These are phyloP conservation scores for Vitis amurensis DNA, from an alignment of 164 flowering plant species.

Conservation along the genomic window DNA sequence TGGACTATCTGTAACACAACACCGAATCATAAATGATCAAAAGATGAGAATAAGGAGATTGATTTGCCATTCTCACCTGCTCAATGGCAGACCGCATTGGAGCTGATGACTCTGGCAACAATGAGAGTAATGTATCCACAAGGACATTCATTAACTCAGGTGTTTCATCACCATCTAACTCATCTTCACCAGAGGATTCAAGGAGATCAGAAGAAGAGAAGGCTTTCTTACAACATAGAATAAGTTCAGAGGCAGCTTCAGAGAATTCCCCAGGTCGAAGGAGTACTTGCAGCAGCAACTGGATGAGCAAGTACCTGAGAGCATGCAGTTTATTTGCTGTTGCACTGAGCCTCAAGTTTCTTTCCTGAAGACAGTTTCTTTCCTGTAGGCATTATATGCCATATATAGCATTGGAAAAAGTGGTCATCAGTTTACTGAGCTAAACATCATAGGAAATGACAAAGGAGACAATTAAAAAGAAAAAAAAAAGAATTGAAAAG, in stretches of 20 bases:
- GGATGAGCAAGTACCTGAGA: slow-evolving; percentile 83
- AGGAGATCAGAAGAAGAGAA: slow-evolving; percentile 50
- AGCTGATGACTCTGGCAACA: slow-evolving; percentile 86
- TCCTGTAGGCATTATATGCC: slow-evolving; percentile 44
- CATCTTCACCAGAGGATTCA: slow-evolving; percentile 64
- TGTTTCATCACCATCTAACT: slow-evolving; percentile 39
- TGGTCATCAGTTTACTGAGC: not conserved
- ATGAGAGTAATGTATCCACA: slow-evolving; percentile 83
- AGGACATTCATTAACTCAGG: slow-evolving; percentile 88
- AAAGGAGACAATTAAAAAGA: not conserved
- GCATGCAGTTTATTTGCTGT: slow-evolving; percentile 64
- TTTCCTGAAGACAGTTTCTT: slow-evolving; percentile 68
- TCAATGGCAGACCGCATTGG: slow-evolving; percentile 84
- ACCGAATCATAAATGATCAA: too few relatives aligned
- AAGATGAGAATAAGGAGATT: not conserved
- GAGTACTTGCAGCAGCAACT: slow-evolving; percentile 78
- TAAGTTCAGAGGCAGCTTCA: slow-evolving; percentile 80
- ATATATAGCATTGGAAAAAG: slow-evolving; percentile 1
- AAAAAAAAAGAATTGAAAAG: not conserved
- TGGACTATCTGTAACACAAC: too few relatives aligned
- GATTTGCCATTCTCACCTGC: slow-evolving; percentile 54
- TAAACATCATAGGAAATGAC: slow-evolving; percentile 2
- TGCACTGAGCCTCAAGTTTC: slow-evolving; percentile 42
- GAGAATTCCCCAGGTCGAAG: slow-evolving; percentile 80
- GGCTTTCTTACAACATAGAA: slow-evolving; percentile 79